phyloP scores from a whole-genome alignment of 1,139 yeast species.

The Hanseniaspora gamundiae region DNA sequence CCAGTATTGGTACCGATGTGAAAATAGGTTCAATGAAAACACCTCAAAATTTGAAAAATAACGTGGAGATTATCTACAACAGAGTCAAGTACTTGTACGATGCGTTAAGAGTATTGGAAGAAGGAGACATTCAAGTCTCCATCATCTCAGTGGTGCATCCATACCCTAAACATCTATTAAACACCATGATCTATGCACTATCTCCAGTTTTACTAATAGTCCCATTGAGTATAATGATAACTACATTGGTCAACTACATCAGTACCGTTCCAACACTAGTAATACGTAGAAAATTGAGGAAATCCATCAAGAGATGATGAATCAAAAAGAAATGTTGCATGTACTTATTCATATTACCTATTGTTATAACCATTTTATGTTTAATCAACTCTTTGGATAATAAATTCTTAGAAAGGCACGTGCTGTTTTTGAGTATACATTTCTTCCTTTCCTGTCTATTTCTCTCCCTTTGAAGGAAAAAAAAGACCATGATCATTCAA shows the following conservation, averaged over 20 bases:
- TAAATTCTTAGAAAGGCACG: too few relatives aligned
- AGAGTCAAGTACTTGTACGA: slow-evolving; percentile 1
- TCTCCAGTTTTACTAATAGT: slow-evolving; percentile 77
- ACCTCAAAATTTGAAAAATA: background rate
- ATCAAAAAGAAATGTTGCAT: too few relatives aligned
- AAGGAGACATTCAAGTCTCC: slow-evolving; percentile 1
- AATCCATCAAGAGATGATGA: background rate
- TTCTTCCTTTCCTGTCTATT: too few relatives aligned
- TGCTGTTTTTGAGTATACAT: too few relatives aligned
- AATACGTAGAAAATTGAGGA: slow-evolving; percentile 64
- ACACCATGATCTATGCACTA: slow-evolving; percentile 71
- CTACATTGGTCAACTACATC: slow-evolving; percentile 21
- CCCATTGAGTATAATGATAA: slow-evolving; percentile 16
- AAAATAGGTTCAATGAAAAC: background rate
- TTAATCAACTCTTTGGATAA: too few relatives aligned
- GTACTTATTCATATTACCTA: too few relatives aligned
- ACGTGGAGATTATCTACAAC: background rate
- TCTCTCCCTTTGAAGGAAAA: too few relatives aligned
- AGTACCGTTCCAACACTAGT: slow-evolving; percentile 70
- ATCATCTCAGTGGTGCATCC: slow-evolving; percentile 35
- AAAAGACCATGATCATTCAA: too few relatives aligned
- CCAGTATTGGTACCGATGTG: background rate
- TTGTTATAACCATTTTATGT: too few relatives aligned
- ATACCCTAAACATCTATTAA: slow-evolving; percentile 73
- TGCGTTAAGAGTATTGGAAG: background rate